Evolutionary conservation across 2,329 filamentous ascomycete genomes (phyloP), one percentile per base, ranked within the genome.

Genomic region (Meredithiella fracta): DNA sequence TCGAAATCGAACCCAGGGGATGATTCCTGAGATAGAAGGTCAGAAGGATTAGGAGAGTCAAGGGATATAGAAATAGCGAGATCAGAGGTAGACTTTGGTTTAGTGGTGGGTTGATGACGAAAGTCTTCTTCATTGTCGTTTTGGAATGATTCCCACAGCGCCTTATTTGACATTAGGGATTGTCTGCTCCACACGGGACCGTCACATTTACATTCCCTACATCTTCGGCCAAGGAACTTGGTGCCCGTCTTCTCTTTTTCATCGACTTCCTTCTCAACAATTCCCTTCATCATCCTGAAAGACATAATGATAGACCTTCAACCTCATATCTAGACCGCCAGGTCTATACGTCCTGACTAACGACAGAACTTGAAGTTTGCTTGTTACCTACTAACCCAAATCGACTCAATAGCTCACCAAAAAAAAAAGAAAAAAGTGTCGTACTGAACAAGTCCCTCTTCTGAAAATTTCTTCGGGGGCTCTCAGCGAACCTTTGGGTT

Each of bases 1-100:
- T 57, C 55, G 25, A 57, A 47, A n/a, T 49, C 23, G n/a, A 57
- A 50, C 3, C 37, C 51, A 2, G 55, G 54, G 4, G 44, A 56
- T 8, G 47, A 17, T 17, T 20, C 31, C 3, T 15, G 22, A 15
- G 53, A 51, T 29, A 22, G 3, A 14, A 11, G 31, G 5, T n/a
- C n/a, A 1, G 23, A 50, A 38, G 22, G 23, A n/a, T 20, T 20
- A 23, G 26, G 38, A 14, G 40, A 44, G 17, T 44, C 40, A 44
- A 44, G 40, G 40, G 11, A 8, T 17, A 44, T 17, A 20, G 40
- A 44, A 7, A 44, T 44, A 22, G 15, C 20, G 8, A 44, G 40
- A 20, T 44, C 40, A 44, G 40, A 22, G 8, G 1, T 44, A 8
- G 40, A n/a, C 40, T 44, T 44, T n/a, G 40, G 20, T 37, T 51